Evolutionary conservation across 257 asterid species (phyloP), one percentile per base, ranked within the genome.

Genomic region (Nicotiana attenuata): DNA sequence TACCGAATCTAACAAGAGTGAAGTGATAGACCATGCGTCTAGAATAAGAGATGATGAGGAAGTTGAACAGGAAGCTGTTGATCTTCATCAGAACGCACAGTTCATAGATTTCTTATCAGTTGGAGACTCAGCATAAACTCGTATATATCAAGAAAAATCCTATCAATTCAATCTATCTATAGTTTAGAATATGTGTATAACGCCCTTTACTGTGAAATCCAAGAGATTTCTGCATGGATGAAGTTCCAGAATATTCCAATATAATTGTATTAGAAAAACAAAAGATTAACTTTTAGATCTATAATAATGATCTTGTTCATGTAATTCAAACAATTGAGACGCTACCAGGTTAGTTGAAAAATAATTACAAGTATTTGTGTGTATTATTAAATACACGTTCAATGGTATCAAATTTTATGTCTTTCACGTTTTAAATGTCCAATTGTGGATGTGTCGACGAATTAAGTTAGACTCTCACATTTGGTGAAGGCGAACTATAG

Each of bases 1-100:
- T 66, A 84, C 92, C 1, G 94, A 93, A 68, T 92, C 97, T 20
- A 93, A 88, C 81, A 86, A 81, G 77, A 92, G 96, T 81, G 96
- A 93, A 82, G 92, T 93, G 64, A 89, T 89, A 80, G 92, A 92
- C 82, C 80, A 85, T 67, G 83, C 91, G 47, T 7, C 47, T 85
- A 84, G 85, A 81, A 31, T 65, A 65, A 89, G 83, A 85, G 84
- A 89, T 31, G 85, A 85, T 50, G 81, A 90, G 10, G 95, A 91
- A 85, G 93, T 90, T 14, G 93, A 92, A 77, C 93, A 92, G 55
- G 64, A 82, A 57, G 28, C 22, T n/a, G 50, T n/a, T 56, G 16
- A 53, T 57, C 64, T 53, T 76, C 33, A 50, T 31, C 64, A 15
- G 45, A 76, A 26, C 8, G 19, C 15, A 56, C 16, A 26, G 15